Evolutionary conservation across 2,329 filamentous ascomycete genomes (phyloP).

Genomic region (Teratosphaeria epicoccoides): DNA sequence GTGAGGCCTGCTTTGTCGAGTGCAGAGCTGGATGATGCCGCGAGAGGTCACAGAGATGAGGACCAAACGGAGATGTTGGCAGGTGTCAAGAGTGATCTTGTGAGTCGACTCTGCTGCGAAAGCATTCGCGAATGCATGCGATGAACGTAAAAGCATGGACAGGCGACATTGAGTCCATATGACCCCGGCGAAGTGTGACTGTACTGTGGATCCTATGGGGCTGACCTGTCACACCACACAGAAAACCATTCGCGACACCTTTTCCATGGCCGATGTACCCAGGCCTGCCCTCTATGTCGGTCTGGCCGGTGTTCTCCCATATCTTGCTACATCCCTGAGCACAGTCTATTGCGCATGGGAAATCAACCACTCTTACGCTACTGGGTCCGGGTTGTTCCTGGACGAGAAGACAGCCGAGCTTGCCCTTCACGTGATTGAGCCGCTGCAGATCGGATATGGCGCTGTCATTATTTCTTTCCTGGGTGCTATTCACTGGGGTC

Average conservation of each 20-base stretch:
- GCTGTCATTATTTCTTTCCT: conserved; percentile 90
- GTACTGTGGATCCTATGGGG: background rate
- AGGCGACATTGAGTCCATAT: background rate
- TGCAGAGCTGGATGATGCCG: conserved; percentile 26
- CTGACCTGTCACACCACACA: conserved; percentile 12
- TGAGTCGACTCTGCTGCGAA: conserved; percentile 3
- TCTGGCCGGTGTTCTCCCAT: conserved; percentile 46
- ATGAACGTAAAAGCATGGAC: background rate
- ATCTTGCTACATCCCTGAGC: conserved; percentile 70
- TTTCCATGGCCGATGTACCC: conserved; percentile 36
- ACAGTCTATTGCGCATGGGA: conserved; percentile 77
- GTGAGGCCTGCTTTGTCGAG: conserved; percentile 29
- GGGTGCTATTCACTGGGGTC: conserved; percentile 85
- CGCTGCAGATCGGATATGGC: conserved; percentile 81
- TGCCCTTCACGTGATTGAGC: conserved; percentile 66
- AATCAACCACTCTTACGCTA: conserved; percentile 56
- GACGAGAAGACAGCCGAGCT: conserved; percentile 60
- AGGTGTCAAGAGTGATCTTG: conserved; percentile 31
- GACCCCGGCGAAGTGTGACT: background rate
- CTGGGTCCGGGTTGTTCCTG: conserved; percentile 55
- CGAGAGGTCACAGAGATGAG: conserved; percentile 13
- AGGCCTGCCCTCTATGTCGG: conserved; percentile 40
- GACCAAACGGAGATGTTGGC: conserved; percentile 37
- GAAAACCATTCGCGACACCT: conserved; percentile 40
- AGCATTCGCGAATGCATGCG: background rate